phyloP scores from a whole-genome alignment of 2,329 filamentous ascomycete species.

The Penicillium sp. region DNA sequence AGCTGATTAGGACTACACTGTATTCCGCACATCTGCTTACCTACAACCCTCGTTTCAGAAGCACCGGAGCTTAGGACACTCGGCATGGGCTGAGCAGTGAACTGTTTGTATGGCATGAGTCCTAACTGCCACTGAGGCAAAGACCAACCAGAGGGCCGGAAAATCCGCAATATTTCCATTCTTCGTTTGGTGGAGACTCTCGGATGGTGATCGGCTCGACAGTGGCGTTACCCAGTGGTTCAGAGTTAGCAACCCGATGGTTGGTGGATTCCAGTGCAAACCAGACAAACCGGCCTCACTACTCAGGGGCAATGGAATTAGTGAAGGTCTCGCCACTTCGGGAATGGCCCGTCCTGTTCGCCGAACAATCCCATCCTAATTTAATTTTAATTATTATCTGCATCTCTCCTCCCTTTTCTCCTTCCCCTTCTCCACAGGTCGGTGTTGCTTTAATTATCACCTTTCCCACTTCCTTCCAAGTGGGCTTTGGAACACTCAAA shows the following conservation, averaged over 20 bases:
- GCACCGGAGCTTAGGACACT: not conserved
- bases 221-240: constrained; percentile 37
- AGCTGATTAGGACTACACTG: too few species aligned
- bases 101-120: constrained; percentile 10
- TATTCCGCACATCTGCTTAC: too few species aligned
- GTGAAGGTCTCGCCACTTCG: constrained; percentile 45
- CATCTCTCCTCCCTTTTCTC: constrained; percentile 14
- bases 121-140: too few species aligned
- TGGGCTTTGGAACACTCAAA: not conserved
- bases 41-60: not conserved
- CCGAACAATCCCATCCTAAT: not conserved
- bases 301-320: constrained; percentile 8
- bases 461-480: not conserved
- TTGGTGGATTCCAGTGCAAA: constrained; percentile 6
- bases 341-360: constrained; percentile 32
- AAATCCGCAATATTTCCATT: constrained; percentile 17
- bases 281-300: not conserved
- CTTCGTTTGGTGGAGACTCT: constrained; percentile 24
- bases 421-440: not conserved
- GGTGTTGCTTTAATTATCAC: constrained; percentile 5
- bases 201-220: constrained; percentile 40
- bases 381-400: constrained; percentile 17
- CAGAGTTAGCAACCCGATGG: not conserved
- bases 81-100: constrained; percentile 1
- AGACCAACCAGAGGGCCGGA: constrained; percentile 21